Conservation (phyloP, 2,329 filamentous ascomycete species). For the Colletotrichum sp. region DNA sequence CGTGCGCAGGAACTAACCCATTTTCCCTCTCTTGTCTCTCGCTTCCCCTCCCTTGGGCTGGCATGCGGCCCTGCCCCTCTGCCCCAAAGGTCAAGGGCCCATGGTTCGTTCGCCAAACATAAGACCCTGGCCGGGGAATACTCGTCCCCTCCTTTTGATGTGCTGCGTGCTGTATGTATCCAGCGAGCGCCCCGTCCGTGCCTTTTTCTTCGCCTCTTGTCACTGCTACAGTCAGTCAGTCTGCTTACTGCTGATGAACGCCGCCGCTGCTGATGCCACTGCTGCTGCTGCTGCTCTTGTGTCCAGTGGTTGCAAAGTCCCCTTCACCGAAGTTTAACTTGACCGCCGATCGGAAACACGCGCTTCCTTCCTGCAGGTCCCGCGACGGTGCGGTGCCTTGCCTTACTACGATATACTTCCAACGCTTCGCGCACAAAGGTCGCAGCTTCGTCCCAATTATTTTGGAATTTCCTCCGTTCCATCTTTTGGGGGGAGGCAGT, state of each 20-base stretch:
- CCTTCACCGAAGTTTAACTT: slow-evolving; percentile 9
- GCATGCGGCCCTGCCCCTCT: not conserved
- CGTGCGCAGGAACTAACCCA: not conserved
- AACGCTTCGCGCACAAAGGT: not conserved
- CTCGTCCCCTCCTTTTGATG: not conserved
- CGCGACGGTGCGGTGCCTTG: not conserved
- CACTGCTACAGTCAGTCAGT: not conserved
- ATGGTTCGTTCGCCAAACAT: not conserved
- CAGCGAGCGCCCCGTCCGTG: not conserved
- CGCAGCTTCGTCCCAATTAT: not conserved
- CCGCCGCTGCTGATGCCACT: not conserved
- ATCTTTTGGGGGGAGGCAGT: not conserved
- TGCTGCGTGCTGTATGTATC: not conserved
- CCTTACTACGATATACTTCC: not conserved
- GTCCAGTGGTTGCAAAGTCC: not conserved
- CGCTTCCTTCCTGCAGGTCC: not conserved
- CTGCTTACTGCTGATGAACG: not conserved
- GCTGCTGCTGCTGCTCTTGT: not conserved
- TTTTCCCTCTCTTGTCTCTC: not conserved
- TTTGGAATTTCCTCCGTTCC: not conserved
- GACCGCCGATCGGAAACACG: slow-evolving; percentile 9
- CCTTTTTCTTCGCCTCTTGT: not conserved
- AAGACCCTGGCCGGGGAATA: not conserved
- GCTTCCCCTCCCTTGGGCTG: not conserved
- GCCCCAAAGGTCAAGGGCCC: not conserved